Evolutionary conservation across 306 rosid genomes (phyloP).

Genomic region (Begonia loranthoides): DNA sequence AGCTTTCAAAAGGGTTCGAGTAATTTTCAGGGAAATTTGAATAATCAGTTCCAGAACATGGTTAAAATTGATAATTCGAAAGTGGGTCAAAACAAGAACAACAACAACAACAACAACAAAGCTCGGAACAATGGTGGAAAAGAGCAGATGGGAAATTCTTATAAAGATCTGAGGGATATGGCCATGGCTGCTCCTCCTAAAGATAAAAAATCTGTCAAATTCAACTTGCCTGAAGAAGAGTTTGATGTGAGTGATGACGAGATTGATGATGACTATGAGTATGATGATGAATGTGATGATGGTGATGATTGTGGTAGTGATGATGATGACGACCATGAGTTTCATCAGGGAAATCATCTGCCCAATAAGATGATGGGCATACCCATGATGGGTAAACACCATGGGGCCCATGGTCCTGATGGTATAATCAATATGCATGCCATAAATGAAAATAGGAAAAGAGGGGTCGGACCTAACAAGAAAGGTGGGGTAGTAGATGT

Average conservation of each 20-base stretch:
- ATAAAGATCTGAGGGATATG: constrained; percentile 8
- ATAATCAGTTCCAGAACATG: constrained; percentile 57
- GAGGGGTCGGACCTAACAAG: constrained; percentile 31
- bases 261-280: constrained; percentile 22
- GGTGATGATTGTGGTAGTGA: constrained; percentile 25
- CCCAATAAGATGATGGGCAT: constrained; percentile 13
- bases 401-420: constrained; percentile 16
- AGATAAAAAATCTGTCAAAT: constrained; percentile 64
- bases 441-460: constrained; percentile 39
- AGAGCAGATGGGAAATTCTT: constrained; percentile 15
- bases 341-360: constrained; percentile 33
- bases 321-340: constrained; percentile 34
- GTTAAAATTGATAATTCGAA: constrained; percentile 18
- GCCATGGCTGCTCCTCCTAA: constrained; percentile 12
- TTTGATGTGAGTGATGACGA: constrained; percentile 37
- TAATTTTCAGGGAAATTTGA: constrained; percentile 22
- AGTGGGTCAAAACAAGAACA: constrained; percentile 36
- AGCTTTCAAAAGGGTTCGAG: constrained; percentile 31
- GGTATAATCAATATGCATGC: constrained; percentile 35
- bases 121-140: constrained; percentile 32
- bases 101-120: constrained; percentile 31
- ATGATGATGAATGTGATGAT: constrained; percentile 32
- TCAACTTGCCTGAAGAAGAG: constrained; percentile 44
- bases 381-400: constrained; percentile 13
- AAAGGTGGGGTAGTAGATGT: constrained; percentile 64